A percentile compares a stretch with the other conserved stretches of the same genome.
Evolutionary conservation across 2,329 filamentous ascomycete genomes (phyloP).

Genomic region (Sporothrix phasma): DNA sequence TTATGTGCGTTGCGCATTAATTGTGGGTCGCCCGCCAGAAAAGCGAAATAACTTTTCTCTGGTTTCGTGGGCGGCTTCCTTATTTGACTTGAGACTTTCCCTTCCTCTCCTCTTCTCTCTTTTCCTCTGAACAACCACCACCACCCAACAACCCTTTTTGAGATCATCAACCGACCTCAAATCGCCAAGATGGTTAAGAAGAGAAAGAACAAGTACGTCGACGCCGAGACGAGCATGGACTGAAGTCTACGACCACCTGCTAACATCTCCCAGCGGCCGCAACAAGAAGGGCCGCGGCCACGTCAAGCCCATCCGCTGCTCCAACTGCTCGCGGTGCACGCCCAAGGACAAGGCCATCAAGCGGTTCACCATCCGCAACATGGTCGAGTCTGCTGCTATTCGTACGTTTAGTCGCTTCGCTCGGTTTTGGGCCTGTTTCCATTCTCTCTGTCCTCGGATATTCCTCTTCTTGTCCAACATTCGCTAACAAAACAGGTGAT

Average conservation of each 20-base stretch:
- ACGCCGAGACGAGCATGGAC: not conserved
- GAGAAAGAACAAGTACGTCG: slow-evolving; percentile 42
- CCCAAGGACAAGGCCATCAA: slow-evolving; percentile 99
- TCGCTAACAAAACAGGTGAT: slow-evolving; percentile 62
- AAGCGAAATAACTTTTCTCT: slow-evolving; percentile 1
- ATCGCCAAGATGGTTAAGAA: slow-evolving; percentile 24
- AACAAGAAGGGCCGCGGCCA: slow-evolving; percentile 99
- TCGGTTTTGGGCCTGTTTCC: not conserved
- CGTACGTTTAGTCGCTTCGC: slow-evolving; percentile 54
- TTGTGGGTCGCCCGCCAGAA: not conserved
- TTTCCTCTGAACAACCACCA: slow-evolving; percentile 7
- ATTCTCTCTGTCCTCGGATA: not conserved
- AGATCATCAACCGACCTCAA: slow-evolving; percentile 5
- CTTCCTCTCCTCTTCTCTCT: not conserved
- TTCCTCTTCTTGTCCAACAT: not conserved
- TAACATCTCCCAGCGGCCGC: slow-evolving; percentile 79
- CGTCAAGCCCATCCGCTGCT: slow-evolving; percentile 92
- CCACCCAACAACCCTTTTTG: slow-evolving; percentile 10
- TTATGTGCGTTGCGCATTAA: not conserved
- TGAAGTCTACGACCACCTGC: too few relatives aligned
- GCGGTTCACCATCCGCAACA: slow-evolving; percentile 99
- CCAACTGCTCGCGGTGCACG: slow-evolving; percentile 70
- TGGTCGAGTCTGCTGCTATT: slow-evolving; percentile 99
- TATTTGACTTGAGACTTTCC: not conserved
- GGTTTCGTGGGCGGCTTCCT: not conserved